Percentiles rank a stretch among this genome's conserved stretches.
Evolutionary conservation across 1,139 yeast species (phyloP).

Genomic region (Kluyveromyces sp.): DNA sequence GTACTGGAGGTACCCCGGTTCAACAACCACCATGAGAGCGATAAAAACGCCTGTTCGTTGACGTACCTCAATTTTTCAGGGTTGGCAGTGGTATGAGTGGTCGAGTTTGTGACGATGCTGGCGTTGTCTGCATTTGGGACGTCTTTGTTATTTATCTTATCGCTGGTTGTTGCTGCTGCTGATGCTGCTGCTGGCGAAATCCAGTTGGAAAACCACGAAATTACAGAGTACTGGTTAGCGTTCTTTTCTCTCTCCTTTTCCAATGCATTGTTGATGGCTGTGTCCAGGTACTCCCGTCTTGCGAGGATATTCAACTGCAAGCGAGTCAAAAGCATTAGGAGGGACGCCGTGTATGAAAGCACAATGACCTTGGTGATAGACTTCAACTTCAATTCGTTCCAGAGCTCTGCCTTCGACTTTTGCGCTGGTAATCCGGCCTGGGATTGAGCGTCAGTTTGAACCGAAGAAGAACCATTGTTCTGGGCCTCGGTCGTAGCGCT

Average conservation of each 20-base stretch:
- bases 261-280: constrained; percentile 61
- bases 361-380: constrained; percentile 71
- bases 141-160: constrained; percentile 8
- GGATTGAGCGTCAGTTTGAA: no score
- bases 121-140: constrained; percentile 11
- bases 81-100: constrained; percentile 14
- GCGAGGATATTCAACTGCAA: constrained; percentile 85
- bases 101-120: background rate
- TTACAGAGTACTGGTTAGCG: constrained; percentile 22
- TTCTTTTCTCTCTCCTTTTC: constrained; percentile 17
- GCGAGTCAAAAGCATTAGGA: constrained; percentile 68
- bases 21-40: constrained; percentile 90
- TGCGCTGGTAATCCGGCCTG: constrained; percentile 18
- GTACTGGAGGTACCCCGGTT: constrained; percentile 67
- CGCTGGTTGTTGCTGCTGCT: constrained; percentile 20
- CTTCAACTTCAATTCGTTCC: constrained; percentile 75
- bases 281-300: constrained; percentile 72
- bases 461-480: no score
- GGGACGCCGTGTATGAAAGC: constrained; percentile 58
- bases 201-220: constrained; percentile 16
- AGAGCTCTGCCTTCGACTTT: constrained; percentile 67
- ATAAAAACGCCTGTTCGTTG: constrained; percentile 76
- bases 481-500: constrained; percentile 9
- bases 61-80: constrained; percentile 15
- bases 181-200: background rate